phyloP scores from a whole-genome alignment of 441 rosid species.

The Croton setiger region DNA sequence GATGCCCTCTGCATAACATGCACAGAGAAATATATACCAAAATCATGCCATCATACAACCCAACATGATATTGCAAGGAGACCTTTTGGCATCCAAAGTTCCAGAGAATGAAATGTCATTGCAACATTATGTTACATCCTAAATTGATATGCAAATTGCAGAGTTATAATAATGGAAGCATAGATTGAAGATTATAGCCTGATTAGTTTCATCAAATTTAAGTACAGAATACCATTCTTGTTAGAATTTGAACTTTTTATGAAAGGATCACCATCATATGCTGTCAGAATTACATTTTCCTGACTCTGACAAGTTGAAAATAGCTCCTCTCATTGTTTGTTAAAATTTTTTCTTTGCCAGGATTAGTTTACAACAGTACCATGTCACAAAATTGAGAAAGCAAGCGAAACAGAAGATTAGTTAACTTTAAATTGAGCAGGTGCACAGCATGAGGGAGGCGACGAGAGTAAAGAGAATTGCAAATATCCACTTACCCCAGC shows the following conservation, averaged over 20 bases:
- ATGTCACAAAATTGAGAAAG: background rate
- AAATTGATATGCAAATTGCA: background rate
- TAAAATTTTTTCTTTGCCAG: background rate
- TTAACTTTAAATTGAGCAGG: background rate
- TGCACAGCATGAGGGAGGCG: background rate
- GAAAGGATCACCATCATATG: background rate
- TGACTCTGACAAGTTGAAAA: background rate
- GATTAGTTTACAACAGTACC: background rate
- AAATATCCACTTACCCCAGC: constrained; percentile 71
- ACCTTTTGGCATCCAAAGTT: background rate
- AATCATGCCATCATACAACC: background rate
- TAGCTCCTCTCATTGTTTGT: background rate
- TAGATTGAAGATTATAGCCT: background rate
- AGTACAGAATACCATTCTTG: background rate
- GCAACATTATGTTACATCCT: background rate
- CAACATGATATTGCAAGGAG: background rate
- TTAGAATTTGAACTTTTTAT: background rate
- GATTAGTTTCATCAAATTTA: background rate
- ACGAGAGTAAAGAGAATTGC: background rate
- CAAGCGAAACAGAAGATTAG: background rate
- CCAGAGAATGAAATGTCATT: background rate
- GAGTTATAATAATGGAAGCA: background rate
- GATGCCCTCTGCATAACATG: background rate
- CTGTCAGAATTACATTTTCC: background rate
- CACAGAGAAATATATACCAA: background rate